Evolutionary conservation across 176 grass and related monocot species (phyloP), one percentile per base, ranked within the genome.

Genomic region (Alopecurus myosuroides): DNA sequence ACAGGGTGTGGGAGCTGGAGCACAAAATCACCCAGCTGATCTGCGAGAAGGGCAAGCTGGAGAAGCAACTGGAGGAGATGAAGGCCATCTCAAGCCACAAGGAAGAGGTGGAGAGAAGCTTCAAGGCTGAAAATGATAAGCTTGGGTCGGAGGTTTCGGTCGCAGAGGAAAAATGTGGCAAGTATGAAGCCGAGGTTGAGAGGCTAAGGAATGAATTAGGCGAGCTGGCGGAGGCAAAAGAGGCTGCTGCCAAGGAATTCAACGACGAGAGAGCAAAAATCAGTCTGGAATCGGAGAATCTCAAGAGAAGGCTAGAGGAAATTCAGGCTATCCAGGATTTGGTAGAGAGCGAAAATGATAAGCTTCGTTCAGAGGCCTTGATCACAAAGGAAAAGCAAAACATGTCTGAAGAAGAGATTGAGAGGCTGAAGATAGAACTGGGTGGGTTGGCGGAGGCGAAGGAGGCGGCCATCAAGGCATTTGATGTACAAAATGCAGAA

Each of bases 381-480:
- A 64, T 49, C 14, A 14, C 40, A 39, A n/a, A 65, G 71, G 56
- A 76, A 17, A 51, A 84, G 48, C 57, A 51, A 46, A 28, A 17
- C 44, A 26, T 29, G 72, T 77, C n/a, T 12, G 44, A 84, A 40
- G 61, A 35, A 84, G 66, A 88, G 75, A 14, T 48, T 0, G 75
- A 84, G 18, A 66, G 30, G 40, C 36, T 84, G 4, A 30, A 46
- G 15, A 17, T 41, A 14, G 76, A 80, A 70, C 14, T 84, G 8
- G n/a, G 6, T 77, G 53, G 28, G 35, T 35, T 84, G 76, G 81
- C 50, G 18, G 83, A 75, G 41, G 87, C 77, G 20, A 88, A 74
- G 49, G 81, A 64, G 77, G 75, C 6, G 2, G 49, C 83, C 28
- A 6, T 39, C 9, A 26, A 63, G 13, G 22, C 13, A 9, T 74